Conservation (phyloP, 1,139 yeast species). For the Lodderomyces beijingensis region DNA sequence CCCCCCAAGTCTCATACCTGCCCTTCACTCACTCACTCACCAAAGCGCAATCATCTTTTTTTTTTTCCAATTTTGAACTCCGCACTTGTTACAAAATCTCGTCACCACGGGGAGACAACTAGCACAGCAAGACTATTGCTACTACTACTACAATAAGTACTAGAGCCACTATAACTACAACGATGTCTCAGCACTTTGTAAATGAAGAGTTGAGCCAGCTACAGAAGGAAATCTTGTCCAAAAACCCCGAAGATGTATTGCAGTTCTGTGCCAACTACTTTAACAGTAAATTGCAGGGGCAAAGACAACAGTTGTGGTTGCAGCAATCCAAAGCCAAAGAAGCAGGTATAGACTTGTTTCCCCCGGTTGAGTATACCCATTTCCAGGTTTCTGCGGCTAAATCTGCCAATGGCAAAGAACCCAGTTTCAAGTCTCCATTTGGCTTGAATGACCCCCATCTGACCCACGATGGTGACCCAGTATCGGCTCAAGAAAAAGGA, state of each 20-base stretch:
- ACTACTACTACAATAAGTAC: too few relatives aligned
- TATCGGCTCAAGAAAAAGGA: conserved; percentile 1
- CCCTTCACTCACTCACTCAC: too few relatives aligned
- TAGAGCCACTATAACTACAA: too few relatives aligned
- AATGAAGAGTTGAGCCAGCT: conserved; percentile 56
- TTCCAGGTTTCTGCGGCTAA: conserved; percentile 9
- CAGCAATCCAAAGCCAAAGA: conserved; percentile 49
- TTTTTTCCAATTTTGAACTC: too few relatives aligned
- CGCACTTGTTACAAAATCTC: too few relatives aligned
- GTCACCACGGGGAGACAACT: too few relatives aligned
- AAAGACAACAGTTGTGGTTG: conserved; percentile 52
- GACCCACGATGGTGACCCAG: conserved; percentile 10
- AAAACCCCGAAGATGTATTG: conserved; percentile 63
- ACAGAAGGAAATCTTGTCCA: conserved; percentile 56
- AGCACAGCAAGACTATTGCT: too few relatives aligned
- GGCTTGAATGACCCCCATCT: conserved; percentile 51
- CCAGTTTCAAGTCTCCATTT: conserved; percentile 62
- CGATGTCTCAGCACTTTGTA: conserved; percentile 5
- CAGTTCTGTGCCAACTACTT: conserved; percentile 77
- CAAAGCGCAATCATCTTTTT: too few relatives aligned
- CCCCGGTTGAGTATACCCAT: conserved; percentile 26
- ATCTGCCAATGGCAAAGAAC: conserved; percentile 33
- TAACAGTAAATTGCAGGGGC: conserved; percentile 55
- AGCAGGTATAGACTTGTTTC: conserved; percentile 52
- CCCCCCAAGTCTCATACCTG: too few relatives aligned